Evolutionary conservation across 2,329 filamentous ascomycete species (phyloP), one percentile per base, ranked within the genome.

Genomic region (Aspergillus flavus): DNA sequence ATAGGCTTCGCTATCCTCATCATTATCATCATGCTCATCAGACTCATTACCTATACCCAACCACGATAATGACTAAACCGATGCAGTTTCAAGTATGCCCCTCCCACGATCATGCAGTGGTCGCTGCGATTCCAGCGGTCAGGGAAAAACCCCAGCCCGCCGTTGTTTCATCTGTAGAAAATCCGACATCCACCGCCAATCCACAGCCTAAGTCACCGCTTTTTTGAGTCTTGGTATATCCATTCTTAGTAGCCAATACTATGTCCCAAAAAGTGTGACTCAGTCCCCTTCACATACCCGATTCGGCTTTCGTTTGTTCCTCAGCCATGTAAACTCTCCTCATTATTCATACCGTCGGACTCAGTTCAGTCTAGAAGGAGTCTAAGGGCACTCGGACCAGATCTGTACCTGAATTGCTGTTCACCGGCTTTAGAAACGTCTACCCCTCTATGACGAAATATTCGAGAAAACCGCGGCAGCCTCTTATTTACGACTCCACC

Each of bases 361-460:
- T 55, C 23, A 21, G 12, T 54, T 14, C 23, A 55, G 14, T 55
- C 34, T 55, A 55, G 52, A 55, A 55, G 52, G 52, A 36, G 12
- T 16, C 34, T 55, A 28, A 26, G 52, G 52, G 19, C 34, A 16
- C 34, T 41, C 32, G 34, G 34, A 39, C 14, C 34, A 23, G 21
- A 4, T 55, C 32, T 36, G 52, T 55, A 41, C 52, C 52, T 55
- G 52, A 55, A 19, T 55, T 55, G 16, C 16, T 55, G 26, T 28
- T 55, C 52, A 55, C 32, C 52, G 52, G 52, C 52, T 54, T 54
- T n/a, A n/a, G 28, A 14, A 23, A 32, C 4, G 30, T 55, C 14
- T 36, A 39, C 32, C 52, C 52, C 52, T 55, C 52, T 55, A 55
- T 55, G 52, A 55, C 52, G 52, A 55, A 55, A 55, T 55, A n/a